Conservation (phyloP, 164 flowering plant genomes). For the grape (Vitis vinifera) region ASM3070453v1 NC_081815.1:7563001-7563500, state of each 20-base stretch:
- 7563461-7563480: neutral
- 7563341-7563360: neutral
- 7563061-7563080: neutral
- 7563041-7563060: neutral
- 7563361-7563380: too few relatives aligned
- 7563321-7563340: neutral
- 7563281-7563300: too few relatives aligned
- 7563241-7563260: too few relatives aligned
- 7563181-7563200: too few relatives aligned
- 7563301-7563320: neutral
- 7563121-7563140: neutral
- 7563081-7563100: neutral
- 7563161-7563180: too few relatives aligned
- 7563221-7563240: neutral
- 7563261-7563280: too few relatives aligned
- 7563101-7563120: neutral
- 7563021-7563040: neutral
- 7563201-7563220: neutral
- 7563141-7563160: too few relatives aligned
- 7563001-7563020: neutral
- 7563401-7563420: too few relatives aligned
- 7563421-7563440: neutral
- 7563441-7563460: conserved; percentile 15
- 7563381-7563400: too few relatives aligned
- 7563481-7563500: neutral